A percentile compares a stretch with the other conserved stretches of the same genome.
Conservation (phyloP, 2,329 filamentous ascomycete genomes). For the Periconia sp. region DNA sequence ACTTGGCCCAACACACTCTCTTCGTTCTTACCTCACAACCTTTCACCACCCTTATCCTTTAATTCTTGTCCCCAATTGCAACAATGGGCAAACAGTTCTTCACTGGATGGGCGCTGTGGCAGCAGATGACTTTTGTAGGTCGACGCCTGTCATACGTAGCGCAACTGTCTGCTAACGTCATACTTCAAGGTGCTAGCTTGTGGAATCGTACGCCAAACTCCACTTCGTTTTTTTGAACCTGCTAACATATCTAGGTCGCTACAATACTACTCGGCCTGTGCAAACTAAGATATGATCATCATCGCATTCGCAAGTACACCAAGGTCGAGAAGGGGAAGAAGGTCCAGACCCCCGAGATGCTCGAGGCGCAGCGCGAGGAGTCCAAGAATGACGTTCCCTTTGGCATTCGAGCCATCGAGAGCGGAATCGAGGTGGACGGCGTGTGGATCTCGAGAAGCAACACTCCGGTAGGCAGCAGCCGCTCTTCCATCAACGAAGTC, state of each 20-base stretch:
- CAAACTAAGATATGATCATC: conserved; percentile 63
- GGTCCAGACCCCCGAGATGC: conserved; percentile 62
- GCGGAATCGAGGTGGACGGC: conserved; percentile 81
- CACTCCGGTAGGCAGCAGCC: conserved; percentile 48
- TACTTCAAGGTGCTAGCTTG: conserved; percentile 70
- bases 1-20: conserved; percentile 16
- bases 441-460: conserved; percentile 64
- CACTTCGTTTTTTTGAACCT: neutral
- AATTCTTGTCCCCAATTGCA: conserved; percentile 20
- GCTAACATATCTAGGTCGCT: conserved; percentile 54
- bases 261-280: conserved; percentile 72
- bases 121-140: conserved; percentile 88
- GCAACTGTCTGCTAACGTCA: conserved; percentile 28
- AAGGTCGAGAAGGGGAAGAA: conserved; percentile 45
- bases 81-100: conserved; percentile 50
- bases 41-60: conserved; percentile 23
- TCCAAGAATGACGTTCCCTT: conserved; percentile 76
- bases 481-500: conserved; percentile 39
- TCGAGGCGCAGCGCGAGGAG: conserved; percentile 68
- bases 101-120: conserved; percentile 75
- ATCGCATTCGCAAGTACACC: conserved; percentile 50
- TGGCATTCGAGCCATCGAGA: conserved; percentile 83
- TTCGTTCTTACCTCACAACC: conserved; percentile 25
- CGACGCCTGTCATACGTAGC: neutral
- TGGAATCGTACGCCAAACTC: conserved; percentile 61